Evolutionary conservation across 352 stramenopile species (phyloP).

Genomic region (Hyaloperonospora brassicae): DNA sequence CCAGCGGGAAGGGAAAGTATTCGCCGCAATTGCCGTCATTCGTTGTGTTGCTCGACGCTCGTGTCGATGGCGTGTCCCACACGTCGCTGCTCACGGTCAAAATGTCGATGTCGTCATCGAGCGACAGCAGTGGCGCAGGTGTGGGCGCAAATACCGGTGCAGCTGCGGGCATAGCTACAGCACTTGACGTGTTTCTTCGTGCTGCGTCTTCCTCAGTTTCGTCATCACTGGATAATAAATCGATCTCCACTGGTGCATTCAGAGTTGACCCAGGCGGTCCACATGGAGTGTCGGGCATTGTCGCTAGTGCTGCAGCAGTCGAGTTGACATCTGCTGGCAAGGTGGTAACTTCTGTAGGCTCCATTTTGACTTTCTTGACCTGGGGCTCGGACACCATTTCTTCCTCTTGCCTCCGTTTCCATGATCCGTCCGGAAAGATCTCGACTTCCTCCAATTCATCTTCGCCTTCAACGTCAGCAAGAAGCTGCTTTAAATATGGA

Average conservation of each 20-base stretch:
- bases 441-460: slow-evolving; percentile 88
- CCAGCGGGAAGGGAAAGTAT: slow-evolving; percentile 50
- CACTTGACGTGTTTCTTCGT: slow-evolving; percentile 6
- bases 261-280: slow-evolving; percentile 22
- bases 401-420: slow-evolving; percentile 53
- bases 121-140: slow-evolving; percentile 7
- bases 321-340: slow-evolving; percentile 9
- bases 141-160: slow-evolving; percentile 13
- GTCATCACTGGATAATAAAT: slow-evolving; percentile 64
- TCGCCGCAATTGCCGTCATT: slow-evolving; percentile 30
- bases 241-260: slow-evolving; percentile 53
- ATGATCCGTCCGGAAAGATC: slow-evolving; percentile 81
- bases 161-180: slow-evolving; percentile 6
- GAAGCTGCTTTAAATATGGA: slow-evolving; percentile 86
- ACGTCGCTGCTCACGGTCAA: slow-evolving; percentile 58
- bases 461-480: slow-evolving; percentile 68
- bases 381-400: slow-evolving; percentile 31
- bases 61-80: slow-evolving; percentile 39
- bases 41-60: slow-evolving; percentile 16
- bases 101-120: slow-evolving; percentile 56
- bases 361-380: slow-evolving; percentile 54
- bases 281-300: slow-evolving; percentile 2
- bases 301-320: slow-evolving; percentile 7
- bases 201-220: slow-evolving; percentile 27
- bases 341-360: slow-evolving; percentile 19